These are phyloP conservation scores for Breviolum minutum DNA, from an alignment of 73 alveolate species.

Conservation along the genomic window DNA sequence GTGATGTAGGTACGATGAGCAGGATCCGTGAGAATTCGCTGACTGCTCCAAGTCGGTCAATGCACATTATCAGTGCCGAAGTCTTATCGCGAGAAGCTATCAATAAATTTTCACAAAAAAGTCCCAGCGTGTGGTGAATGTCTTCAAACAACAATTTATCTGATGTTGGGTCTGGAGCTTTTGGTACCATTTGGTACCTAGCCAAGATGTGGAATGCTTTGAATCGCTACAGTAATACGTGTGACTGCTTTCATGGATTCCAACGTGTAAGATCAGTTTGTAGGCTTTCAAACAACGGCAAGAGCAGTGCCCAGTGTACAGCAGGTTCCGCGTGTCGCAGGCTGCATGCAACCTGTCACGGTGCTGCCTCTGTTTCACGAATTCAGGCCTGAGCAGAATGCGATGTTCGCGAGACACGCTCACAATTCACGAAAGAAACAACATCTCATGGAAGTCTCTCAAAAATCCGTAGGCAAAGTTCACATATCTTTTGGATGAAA, in stretches of 20 bases:
- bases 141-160: not conserved
- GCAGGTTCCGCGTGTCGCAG: slow-evolving; percentile 28
- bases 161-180: not conserved
- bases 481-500: too few relatives aligned
- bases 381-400: slow-evolving; percentile 67
- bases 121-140: too few relatives aligned
- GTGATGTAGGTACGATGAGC: slow-evolving; percentile 56
- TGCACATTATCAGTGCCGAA: not conserved
- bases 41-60: slow-evolving; percentile 48
- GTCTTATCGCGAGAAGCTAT: not conserved
- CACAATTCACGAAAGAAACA: too few relatives aligned
- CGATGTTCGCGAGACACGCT: too few relatives aligned
- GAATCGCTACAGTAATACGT: too few relatives aligned
- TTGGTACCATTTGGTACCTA: not conserved
- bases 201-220: not conserved
- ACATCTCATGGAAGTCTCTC: too few relatives aligned
- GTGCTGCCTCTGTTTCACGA: slow-evolving; percentile 40
- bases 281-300: too few relatives aligned
- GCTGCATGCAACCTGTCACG: slow-evolving; percentile 23
- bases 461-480: too few relatives aligned
- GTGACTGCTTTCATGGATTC: too few relatives aligned
- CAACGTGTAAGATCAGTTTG: too few relatives aligned
- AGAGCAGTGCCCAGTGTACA: slow-evolving; percentile 25
- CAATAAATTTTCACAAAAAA: too few relatives aligned
- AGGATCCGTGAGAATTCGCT: slow-evolving; percentile 55